phyloP scores from a whole-genome alignment of 176 grass and related monocot genomes.

The Pontederia paniculata region DNA sequence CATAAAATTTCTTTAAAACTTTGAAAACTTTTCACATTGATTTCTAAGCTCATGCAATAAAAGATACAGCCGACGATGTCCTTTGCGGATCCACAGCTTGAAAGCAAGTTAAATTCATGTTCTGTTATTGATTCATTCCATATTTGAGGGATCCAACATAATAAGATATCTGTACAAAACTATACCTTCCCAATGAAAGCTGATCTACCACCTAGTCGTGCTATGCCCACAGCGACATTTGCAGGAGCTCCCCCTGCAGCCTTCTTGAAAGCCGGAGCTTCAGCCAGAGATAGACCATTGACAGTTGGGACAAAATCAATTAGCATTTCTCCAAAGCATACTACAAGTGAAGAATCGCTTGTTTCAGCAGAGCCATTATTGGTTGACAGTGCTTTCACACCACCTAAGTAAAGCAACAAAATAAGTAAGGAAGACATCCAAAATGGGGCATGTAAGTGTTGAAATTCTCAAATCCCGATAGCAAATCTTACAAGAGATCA shows the following conservation, averaged over 20 bases:
- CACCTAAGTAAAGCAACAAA: constrained; percentile 27
- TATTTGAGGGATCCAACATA: too few relatives aligned
- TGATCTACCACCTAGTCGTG: constrained; percentile 81
- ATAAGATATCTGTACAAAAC: background rate
- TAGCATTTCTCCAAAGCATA: constrained; percentile 83
- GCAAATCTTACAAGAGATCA: too few relatives aligned
- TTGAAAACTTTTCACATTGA: too few relatives aligned
- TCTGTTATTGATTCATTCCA: too few relatives aligned
- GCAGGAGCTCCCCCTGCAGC: constrained; percentile 85
- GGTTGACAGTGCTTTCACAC: constrained; percentile 26
- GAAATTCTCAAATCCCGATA: too few relatives aligned
- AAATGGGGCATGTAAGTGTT: background rate
- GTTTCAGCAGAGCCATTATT: constrained; percentile 21
- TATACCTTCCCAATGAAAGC: constrained; percentile 93
- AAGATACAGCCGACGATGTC: too few relatives aligned
- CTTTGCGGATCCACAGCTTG: too few relatives aligned
- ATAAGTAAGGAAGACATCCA: constrained; percentile 9
- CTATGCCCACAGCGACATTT: constrained; percentile 90
- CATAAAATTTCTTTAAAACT: too few relatives aligned
- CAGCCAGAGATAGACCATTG: constrained; percentile 50
- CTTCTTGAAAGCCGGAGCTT: constrained; percentile 92
- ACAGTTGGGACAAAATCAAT: constrained; percentile 91
- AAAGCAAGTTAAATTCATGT: too few relatives aligned
- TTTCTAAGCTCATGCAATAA: too few relatives aligned
- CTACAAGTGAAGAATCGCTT: constrained; percentile 54